These are phyloP conservation scores for Eucalyptus shirleyi DNA, from an alignment of 345 rosid species.

Conservation along the genomic window DNA sequence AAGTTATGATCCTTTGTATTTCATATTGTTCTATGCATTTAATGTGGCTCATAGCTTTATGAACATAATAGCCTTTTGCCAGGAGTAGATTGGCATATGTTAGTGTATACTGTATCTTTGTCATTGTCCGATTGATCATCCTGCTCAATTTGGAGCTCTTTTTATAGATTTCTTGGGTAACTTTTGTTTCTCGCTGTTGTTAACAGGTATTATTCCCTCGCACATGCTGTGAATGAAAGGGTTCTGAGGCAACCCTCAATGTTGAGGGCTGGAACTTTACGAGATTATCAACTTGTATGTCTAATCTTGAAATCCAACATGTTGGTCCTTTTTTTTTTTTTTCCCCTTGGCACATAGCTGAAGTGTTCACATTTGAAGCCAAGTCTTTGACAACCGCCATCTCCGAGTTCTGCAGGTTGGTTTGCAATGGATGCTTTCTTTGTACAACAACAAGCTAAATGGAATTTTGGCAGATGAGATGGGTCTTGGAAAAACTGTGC, in stretches of 20 bases:
- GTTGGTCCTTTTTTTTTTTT: not conserved
- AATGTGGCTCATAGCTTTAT: not conserved
- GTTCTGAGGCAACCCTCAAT: conserved; percentile 91
- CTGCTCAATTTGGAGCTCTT: not conserved
- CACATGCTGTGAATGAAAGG: conserved; percentile 96
- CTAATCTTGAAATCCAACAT: not conserved
- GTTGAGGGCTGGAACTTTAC: conserved; percentile 86
- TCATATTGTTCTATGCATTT: not conserved
- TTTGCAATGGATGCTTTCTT: conserved; percentile 99
- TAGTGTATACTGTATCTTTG: not conserved
- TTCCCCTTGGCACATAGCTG: not conserved
- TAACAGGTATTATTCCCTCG: conserved; percentile 85
- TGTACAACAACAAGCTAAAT: conserved; percentile 95
- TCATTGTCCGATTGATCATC: not conserved
- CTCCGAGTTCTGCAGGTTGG: conserved; percentile 59
- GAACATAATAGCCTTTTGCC: not conserved
- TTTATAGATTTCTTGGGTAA: not conserved
- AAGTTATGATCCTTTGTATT: not conserved
- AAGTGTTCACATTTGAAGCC: not conserved
- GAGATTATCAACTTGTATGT: conserved; percentile 99
- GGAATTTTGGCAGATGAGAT: conserved; percentile 99
- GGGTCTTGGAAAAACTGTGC: conserved; percentile 99
- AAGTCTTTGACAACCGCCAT: not conserved
- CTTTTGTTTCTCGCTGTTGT: not conserved
- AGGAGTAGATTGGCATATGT: not conserved